These are phyloP conservation scores for Penicillium samsonianum DNA, from an alignment of 495 filamentous ascomycete genomes.

Conservation along the genomic window DNA sequence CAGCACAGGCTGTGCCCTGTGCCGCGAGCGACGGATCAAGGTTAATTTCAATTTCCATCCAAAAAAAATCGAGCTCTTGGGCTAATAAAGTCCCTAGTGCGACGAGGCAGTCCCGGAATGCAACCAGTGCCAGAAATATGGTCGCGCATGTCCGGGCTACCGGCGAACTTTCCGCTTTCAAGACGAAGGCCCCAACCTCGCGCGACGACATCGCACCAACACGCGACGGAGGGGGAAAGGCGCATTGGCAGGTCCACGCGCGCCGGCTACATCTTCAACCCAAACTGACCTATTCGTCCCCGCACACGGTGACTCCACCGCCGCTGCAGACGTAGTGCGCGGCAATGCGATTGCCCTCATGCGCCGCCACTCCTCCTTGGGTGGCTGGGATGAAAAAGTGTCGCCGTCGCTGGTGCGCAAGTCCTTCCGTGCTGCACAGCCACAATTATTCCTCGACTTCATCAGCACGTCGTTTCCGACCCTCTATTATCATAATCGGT, in stretches of 20 bases:
- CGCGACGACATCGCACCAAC: slow-evolving; percentile 27
- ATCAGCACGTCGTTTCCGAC: slow-evolving; percentile 37
- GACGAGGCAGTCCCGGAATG: slow-evolving; percentile 39
- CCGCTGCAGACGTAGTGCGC: slow-evolving; percentile 26
- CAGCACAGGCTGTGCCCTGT: slow-evolving; percentile 40
- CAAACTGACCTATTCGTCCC: slow-evolving; percentile 3
- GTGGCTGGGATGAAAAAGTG: slow-evolving; percentile 23
- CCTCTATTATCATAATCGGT: slow-evolving; percentile 35
- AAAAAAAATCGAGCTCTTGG: not conserved
- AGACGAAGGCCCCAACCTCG: slow-evolving; percentile 38
- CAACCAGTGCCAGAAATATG: slow-evolving; percentile 38
- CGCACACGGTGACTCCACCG: slow-evolving; percentile 6
- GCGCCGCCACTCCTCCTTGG: slow-evolving; percentile 21
- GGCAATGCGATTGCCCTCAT: slow-evolving; percentile 32
- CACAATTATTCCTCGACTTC: slow-evolving; percentile 32
- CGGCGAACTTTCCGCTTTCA: slow-evolving; percentile 39
- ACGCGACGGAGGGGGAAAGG: slow-evolving; percentile 15
- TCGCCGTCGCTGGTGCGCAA: slow-evolving; percentile 32
- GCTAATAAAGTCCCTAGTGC: slow-evolving; percentile 26
- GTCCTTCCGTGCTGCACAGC: slow-evolving; percentile 25
- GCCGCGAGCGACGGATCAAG: slow-evolving; percentile 42
- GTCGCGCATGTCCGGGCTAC: slow-evolving; percentile 42
- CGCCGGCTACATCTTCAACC: slow-evolving; percentile 5
- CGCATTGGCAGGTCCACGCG: slow-evolving; percentile 6
- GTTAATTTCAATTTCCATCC: slow-evolving; percentile 15